A percentile compares a stretch with the other conserved stretches of the same genome.
Evolutionary conservation across 2,329 filamentous ascomycete genomes (phyloP).

Genomic region (Aspergillus melleus): DNA sequence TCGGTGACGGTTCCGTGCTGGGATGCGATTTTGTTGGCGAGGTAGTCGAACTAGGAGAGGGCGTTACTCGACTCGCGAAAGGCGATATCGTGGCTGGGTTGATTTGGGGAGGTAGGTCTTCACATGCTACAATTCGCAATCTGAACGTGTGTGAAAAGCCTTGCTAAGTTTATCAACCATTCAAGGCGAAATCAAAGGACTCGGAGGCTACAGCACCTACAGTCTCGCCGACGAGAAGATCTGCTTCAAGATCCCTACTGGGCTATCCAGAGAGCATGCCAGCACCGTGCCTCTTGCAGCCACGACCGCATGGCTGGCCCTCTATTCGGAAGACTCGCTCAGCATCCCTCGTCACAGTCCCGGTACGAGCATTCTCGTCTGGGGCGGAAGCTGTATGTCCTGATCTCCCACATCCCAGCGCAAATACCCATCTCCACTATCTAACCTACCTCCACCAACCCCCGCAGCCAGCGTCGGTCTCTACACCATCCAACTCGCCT

Average conservation of each 20-base stretch:
- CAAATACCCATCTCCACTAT: too few relatives aligned
- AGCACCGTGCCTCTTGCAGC: slow-evolving; percentile 43
- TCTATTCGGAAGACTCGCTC: slow-evolving; percentile 42
- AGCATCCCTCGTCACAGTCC: slow-evolving; percentile 27
- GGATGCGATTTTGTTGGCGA: slow-evolving; percentile 37
- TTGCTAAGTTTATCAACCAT: neutral
- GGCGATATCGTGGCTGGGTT: slow-evolving; percentile 38
- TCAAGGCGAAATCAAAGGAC: slow-evolving; percentile 17
- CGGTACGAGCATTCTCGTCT: slow-evolving; percentile 39
- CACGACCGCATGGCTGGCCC: slow-evolving; percentile 40
- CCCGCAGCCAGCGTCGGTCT: slow-evolving; percentile 39
- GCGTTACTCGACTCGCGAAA: slow-evolving; percentile 27
- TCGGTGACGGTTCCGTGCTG: slow-evolving; percentile 33
- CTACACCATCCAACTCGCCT: slow-evolving; percentile 40
- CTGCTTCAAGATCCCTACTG: slow-evolving; percentile 40
- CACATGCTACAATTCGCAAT: neutral
- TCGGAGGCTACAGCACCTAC: slow-evolving; percentile 45
- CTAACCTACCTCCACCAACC: too few relatives aligned
- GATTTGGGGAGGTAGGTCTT: slow-evolving; percentile 31
- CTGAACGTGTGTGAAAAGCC: neutral
- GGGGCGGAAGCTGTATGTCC: slow-evolving; percentile 46
- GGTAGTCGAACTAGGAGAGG: slow-evolving; percentile 32
- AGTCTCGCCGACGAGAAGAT: slow-evolving; percentile 43
- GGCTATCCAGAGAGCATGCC: slow-evolving; percentile 32
- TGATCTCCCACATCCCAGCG: neutral